phyloP scores from a whole-genome alignment of 108 stramenopile species.

The Nitzschia sp. region DNA sequence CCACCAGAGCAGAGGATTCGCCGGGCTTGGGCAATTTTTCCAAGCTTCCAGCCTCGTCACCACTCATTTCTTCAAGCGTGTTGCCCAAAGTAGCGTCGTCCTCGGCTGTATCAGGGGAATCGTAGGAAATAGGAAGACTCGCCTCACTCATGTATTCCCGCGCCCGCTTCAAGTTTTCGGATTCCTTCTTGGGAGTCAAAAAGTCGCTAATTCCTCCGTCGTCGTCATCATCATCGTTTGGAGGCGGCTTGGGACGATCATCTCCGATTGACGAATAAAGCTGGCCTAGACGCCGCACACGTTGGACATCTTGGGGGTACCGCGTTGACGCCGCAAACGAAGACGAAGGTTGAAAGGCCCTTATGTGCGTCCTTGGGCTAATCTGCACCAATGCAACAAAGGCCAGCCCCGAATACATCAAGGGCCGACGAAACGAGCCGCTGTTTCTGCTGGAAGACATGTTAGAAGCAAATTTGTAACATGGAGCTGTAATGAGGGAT shows the following conservation, averaged over 20 bases:
- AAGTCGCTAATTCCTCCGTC: constrained; percentile 29
- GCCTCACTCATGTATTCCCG: constrained; percentile 59
- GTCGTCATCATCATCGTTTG: constrained; percentile 19
- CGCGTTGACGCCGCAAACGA: too few species aligned
- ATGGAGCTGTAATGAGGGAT: too few species aligned
- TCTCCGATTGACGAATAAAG: constrained; percentile 40
- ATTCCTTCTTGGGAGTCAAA: constrained; percentile 44
- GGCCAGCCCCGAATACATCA: too few species aligned
- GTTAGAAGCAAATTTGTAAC: too few species aligned
- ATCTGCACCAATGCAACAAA: too few species aligned
- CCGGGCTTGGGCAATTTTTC: background rate
- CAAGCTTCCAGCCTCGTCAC: background rate
- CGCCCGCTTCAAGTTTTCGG: constrained; percentile 50
- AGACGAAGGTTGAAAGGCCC: too few species aligned
- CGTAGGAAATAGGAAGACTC: constrained; percentile 51
- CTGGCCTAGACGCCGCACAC: background rate
- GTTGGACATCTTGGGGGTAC: too few species aligned
- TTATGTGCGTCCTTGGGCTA: too few species aligned
- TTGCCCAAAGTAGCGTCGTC: constrained; percentile 10
- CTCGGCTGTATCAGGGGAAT: background rate
- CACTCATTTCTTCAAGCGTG: background rate
- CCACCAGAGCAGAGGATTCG: constrained; percentile 13
- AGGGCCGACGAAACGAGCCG: too few species aligned
- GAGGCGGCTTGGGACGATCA: constrained; percentile 12
- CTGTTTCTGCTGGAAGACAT: too few species aligned